These are phyloP conservation scores for Silene vulgaris DNA, from an alignment of 179 eudicot species.

Conservation along the genomic window DNA sequence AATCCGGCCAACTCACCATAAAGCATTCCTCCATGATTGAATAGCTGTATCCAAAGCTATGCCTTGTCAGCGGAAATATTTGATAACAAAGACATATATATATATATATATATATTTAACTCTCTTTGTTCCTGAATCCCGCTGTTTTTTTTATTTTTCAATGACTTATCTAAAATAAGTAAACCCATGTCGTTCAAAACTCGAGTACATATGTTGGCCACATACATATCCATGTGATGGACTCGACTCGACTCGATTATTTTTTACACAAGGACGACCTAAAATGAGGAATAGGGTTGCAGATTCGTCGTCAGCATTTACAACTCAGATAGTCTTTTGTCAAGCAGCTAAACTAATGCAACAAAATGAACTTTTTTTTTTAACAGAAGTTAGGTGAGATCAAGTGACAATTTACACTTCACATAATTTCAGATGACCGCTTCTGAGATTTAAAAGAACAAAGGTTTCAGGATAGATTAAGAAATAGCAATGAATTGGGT, in stretches of 20 bases:
- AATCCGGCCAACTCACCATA: slow-evolving; percentile 91
- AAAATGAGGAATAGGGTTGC: background rate
- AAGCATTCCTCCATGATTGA: slow-evolving; percentile 68
- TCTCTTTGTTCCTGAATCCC: no score
- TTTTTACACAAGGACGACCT: background rate
- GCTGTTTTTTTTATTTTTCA: no score
- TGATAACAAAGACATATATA: background rate
- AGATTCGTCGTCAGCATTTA: no score
- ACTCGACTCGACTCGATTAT: no score
- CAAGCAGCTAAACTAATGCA: background rate
- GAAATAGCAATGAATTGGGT: slow-evolving; percentile 12
- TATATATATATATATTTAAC: background rate
- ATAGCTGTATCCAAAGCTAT: slow-evolving; percentile 40
- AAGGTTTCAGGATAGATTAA: background rate
- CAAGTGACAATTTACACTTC: slow-evolving; percentile 4
- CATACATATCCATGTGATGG: no score
- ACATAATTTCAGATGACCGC: background rate
- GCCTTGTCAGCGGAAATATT: background rate
- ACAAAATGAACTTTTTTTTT: background rate
- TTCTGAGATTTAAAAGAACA: background rate
- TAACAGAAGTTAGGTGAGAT: background rate
- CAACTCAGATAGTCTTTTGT: no score
- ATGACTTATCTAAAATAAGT: no score
- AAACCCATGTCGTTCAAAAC: no score
- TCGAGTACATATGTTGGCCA: no score